Conservation (phyloP, 768 basidiomycete genomes). For the Pulveroboletus frians region DNA sequence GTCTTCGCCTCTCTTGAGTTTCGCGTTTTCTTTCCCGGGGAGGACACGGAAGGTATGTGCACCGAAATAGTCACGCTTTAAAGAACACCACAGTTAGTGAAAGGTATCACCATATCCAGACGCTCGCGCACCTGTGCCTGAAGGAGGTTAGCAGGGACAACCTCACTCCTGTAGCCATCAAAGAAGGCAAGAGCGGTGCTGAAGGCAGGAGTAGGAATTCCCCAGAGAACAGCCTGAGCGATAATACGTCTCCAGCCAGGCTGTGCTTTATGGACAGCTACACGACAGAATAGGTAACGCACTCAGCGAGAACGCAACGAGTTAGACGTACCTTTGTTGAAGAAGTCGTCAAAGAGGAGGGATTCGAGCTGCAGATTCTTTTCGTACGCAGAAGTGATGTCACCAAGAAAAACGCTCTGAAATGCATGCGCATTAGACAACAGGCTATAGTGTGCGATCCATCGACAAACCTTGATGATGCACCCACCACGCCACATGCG, state of each 20-base stretch:
- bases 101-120: background rate
- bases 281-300: background rate
- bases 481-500: slow-evolving; percentile 99
- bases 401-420: slow-evolving; percentile 87
- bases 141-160: slow-evolving; percentile 89
- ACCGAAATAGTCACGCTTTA: slow-evolving; percentile 95
- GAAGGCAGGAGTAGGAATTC: slow-evolving; percentile 96
- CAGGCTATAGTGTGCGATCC: slow-evolving; percentile 6
- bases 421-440: slow-evolving; percentile 7
- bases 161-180: slow-evolving; percentile 95
- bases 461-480: slow-evolving; percentile 79
- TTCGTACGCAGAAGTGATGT: slow-evolving; percentile 86
- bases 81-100: slow-evolving; percentile 5
- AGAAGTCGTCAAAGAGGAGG: slow-evolving; percentile 94
- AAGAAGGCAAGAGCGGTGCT: slow-evolving; percentile 98
- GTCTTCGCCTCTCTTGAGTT: slow-evolving; percentile 74
- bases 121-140: slow-evolving; percentile 71
- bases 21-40: slow-evolving; percentile 85
- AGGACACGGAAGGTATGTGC: slow-evolving; percentile 96
- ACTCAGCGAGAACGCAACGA: background rate
- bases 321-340: slow-evolving; percentile 69
- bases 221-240: slow-evolving; percentile 96
- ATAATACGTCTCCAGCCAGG: slow-evolving; percentile 97
- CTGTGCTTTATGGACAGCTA: slow-evolving; percentile 90
- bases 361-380: slow-evolving; percentile 85